Percentiles rank a stretch among this genome's conserved stretches.
These are phyloP conservation scores for Penicillium steckii DNA, from an alignment of 495 filamentous ascomycete genomes.

Conservation along the genomic window DNA sequence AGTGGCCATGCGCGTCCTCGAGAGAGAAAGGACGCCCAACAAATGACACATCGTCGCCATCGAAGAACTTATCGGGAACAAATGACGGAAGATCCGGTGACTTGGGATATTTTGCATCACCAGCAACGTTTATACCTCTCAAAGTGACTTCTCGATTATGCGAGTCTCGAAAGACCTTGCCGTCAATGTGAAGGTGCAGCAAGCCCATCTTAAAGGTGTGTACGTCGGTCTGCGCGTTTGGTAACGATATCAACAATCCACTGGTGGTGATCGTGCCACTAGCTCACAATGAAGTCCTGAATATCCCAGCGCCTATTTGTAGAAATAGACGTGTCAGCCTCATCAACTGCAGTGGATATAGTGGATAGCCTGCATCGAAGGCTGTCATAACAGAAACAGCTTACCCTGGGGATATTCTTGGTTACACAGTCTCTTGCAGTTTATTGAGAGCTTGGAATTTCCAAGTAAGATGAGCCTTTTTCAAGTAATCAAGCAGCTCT, in stretches of 20 bases:
- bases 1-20: slow-evolving; percentile 82
- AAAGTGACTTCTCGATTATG: slow-evolving; percentile 67
- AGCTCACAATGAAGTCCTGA: too few species aligned
- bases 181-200: slow-evolving; percentile 70
- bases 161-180: slow-evolving; percentile 72
- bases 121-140: slow-evolving; percentile 68
- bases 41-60: slow-evolving; percentile 90
- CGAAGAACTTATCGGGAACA: slow-evolving; percentile 76
- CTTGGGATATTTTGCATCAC: slow-evolving; percentile 70
- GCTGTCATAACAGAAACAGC: too few species aligned
- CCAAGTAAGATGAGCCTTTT: too few species aligned
- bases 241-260: neutral
- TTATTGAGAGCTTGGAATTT: too few species aligned
- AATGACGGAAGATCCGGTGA: slow-evolving; percentile 79
- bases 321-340: neutral
- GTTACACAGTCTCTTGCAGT: too few species aligned
- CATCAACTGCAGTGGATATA: neutral
- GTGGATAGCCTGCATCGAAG: neutral
- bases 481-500: too few species aligned
- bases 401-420: too few species aligned
- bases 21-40: slow-evolving; percentile 78
- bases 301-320: too few species aligned
- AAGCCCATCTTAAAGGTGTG: slow-evolving; percentile 32
- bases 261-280: too few species aligned
- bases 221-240: neutral